A percentile compares a stretch with the other conserved stretches of the same genome.
phyloP scores from a whole-genome alignment of 1,139 yeast genomes.

The Pichia inconspicua region DNA sequence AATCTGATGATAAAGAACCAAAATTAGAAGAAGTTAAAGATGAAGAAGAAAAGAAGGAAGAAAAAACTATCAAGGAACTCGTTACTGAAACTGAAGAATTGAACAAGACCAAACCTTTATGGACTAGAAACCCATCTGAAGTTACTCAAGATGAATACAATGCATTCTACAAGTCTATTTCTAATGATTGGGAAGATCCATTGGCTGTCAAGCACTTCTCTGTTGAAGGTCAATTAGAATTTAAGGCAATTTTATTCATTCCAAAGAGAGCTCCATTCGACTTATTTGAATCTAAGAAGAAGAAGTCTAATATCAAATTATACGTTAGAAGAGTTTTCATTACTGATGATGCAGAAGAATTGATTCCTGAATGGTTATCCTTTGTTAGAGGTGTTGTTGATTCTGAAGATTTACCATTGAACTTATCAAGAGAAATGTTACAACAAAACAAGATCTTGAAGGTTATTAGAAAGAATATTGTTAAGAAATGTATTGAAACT shows the following conservation, averaged over 20 bases:
- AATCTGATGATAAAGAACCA: constrained; percentile 59
- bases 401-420: constrained; percentile 98
- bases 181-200: constrained; percentile 99
- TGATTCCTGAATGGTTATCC: constrained; percentile 98
- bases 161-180: constrained; percentile 98
- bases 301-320: constrained; percentile 97
- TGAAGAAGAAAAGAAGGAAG: constrained; percentile 54
- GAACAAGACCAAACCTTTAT: constrained; percentile 97
- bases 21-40: constrained; percentile 70
- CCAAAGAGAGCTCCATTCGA: constrained; percentile 99
- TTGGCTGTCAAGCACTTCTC: constrained; percentile 99
- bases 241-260: constrained; percentile 93
- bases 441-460: constrained; percentile 99
- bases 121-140: constrained; percentile 99
- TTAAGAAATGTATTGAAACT: constrained; percentile 97
- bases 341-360: constrained; percentile 98
- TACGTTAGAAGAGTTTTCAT: constrained; percentile 99
- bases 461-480: constrained; percentile 98
- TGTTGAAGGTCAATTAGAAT: constrained; percentile 99
- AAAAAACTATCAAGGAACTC: constrained; percentile 67
- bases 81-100: constrained; percentile 92
- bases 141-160: constrained; percentile 98
- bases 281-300: constrained; percentile 94
- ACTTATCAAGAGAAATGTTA: constrained; percentile 99
- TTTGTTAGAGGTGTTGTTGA: constrained; percentile 99